Evolutionary conservation across 1,284 basidiomycete species (phyloP).

Genomic region (Peniophora sp.): DNA sequence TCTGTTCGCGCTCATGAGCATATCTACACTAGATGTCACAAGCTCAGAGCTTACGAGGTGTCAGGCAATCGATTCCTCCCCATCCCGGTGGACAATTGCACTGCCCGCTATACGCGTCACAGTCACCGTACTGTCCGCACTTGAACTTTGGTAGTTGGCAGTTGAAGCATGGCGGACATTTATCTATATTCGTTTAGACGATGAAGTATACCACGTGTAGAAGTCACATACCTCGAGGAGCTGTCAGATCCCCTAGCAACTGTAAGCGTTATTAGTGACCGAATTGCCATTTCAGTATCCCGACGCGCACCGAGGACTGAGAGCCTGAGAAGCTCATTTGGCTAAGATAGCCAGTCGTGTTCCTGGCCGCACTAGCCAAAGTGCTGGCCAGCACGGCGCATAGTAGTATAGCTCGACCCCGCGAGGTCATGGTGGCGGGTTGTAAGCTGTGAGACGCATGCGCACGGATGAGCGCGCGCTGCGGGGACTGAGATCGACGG

Average conservation of each 20-base stretch:
- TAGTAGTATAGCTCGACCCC: background rate
- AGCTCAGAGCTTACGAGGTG: conserved; percentile 51
- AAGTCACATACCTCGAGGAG: background rate
- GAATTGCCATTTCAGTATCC: background rate
- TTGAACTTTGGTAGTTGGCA: conserved; percentile 77
- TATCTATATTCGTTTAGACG: conserved; percentile 22
- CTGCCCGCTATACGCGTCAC: conserved; percentile 83
- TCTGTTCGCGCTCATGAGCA: conserved; percentile 34
- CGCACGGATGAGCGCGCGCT: background rate
- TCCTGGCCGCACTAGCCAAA: background rate
- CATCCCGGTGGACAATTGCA: conserved; percentile 89
- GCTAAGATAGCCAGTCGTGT: background rate
- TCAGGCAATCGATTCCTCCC: conserved; percentile 84
- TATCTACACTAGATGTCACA: background rate
- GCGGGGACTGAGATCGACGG: too few relatives aligned
- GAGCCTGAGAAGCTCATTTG: background rate
- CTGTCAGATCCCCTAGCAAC: background rate
- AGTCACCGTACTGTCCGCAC: conserved; percentile 81
- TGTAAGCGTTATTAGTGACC: background rate
- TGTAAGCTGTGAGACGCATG: background rate
- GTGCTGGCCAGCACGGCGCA: background rate
- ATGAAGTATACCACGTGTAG: background rate
- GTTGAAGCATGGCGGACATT: conserved; percentile 79
- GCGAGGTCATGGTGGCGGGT: background rate
- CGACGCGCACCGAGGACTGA: background rate